Conservation (phyloP, 2,329 filamentous ascomycete species). For the Trichoderma brevicompactum region DNA sequence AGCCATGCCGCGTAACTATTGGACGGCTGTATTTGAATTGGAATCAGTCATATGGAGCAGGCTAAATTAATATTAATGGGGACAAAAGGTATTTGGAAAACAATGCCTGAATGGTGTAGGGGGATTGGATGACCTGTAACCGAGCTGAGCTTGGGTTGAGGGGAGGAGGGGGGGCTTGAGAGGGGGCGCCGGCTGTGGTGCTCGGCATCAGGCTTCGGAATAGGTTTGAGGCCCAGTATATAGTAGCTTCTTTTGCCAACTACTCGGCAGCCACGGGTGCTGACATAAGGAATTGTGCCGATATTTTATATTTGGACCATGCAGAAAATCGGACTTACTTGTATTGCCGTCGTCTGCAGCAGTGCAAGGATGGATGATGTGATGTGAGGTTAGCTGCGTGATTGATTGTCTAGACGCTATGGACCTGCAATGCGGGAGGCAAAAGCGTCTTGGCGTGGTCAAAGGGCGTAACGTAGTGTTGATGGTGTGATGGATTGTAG, state of each 20-base stretch:
- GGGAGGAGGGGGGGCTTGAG: background rate
- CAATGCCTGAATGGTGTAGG: conserved; percentile 10
- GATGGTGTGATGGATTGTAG: background rate
- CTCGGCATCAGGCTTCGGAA: conserved; percentile 11
- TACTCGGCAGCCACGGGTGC: background rate
- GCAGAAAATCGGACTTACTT: background rate
- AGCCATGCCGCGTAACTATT: conserved; percentile 33
- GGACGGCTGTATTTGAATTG: background rate
- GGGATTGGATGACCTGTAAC: background rate
- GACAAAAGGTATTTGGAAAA: background rate
- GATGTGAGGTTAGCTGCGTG: no score
- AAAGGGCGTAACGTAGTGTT: background rate
- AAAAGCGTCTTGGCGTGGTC: background rate
- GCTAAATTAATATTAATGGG: background rate
- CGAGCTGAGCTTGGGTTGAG: background rate
- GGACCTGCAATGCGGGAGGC: no score
- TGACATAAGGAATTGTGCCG: background rate
- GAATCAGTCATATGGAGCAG: conserved; percentile 6
- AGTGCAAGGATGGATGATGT: background rate
- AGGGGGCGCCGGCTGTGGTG: background rate
- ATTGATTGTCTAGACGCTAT: background rate
- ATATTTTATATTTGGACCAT: no score
- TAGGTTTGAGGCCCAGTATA: background rate
- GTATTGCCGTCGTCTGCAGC: background rate
- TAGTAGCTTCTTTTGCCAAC: background rate